Percentiles rank a stretch among this genome's conserved stretches.
Conservation (phyloP, 179 eudicot genomes). For the Beta macrorhiza region DNA sequence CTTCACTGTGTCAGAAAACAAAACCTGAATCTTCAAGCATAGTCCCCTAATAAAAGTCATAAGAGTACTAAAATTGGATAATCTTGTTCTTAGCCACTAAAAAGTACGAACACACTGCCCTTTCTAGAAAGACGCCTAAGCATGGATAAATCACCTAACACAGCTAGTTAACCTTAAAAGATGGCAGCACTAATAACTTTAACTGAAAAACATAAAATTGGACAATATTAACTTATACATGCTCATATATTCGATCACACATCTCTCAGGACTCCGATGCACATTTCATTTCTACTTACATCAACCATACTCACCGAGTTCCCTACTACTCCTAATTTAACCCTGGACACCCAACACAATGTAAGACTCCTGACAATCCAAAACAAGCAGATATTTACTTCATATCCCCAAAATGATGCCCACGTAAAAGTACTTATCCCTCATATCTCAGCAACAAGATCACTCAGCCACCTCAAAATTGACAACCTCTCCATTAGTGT, state of each 20-base stretch:
- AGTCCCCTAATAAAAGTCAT: background rate
- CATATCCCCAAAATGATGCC: background rate
- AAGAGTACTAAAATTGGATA: background rate
- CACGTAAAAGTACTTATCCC: background rate
- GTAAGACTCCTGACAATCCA: background rate
- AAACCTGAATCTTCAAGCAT: background rate
- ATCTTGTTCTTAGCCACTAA: background rate
- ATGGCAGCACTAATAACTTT: background rate
- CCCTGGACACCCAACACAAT: background rate
- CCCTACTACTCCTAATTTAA: background rate
- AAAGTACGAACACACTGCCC: background rate
- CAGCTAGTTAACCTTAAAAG: background rate
- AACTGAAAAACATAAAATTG: background rate
- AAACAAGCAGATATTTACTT: background rate
- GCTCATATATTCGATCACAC: background rate
- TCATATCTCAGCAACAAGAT: too few relatives aligned
- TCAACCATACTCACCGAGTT: background rate
- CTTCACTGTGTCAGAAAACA: background rate
- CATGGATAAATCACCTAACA: conserved; percentile 1
- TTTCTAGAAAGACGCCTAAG: background rate
- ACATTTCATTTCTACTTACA: background rate
- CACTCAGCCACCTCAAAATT: background rate
- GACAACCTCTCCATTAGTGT: background rate
- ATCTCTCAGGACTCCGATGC: background rate
- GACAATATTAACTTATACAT: background rate